A percentile compares a stretch with the other conserved stretches of the same genome.
These are phyloP conservation scores for Ophiostoma tasmaniense DNA, from an alignment of 2,329 filamentous ascomycete genomes.

Conservation along the genomic window DNA sequence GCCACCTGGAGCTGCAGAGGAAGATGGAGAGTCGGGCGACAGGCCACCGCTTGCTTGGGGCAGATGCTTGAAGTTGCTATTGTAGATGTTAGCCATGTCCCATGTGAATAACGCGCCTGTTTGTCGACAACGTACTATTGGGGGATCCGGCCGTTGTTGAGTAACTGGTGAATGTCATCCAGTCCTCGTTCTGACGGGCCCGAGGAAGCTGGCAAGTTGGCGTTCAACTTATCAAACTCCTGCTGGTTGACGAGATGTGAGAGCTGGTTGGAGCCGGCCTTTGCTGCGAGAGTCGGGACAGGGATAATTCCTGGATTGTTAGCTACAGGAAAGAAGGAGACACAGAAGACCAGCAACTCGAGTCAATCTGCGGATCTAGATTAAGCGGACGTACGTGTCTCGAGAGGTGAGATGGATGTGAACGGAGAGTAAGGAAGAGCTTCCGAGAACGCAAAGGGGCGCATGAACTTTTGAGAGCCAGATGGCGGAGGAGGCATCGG, in stretches of 20 bases:
- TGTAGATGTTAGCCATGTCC: not conserved
- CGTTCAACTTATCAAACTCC: constrained; percentile 61
- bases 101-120: not conserved
- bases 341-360: not conserved
- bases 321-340: constrained; percentile 4
- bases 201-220: constrained; percentile 42
- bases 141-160: constrained; percentile 59
- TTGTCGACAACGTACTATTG: constrained; percentile 45
- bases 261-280: constrained; percentile 43
- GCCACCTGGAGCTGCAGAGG: constrained; percentile 26
- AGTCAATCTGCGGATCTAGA: too few relatives aligned
- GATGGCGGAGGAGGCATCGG: constrained; percentile 15
- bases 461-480: constrained; percentile 22
- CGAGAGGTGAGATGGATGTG: constrained; percentile 70
- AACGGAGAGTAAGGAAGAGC: constrained; percentile 77
- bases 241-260: constrained; percentile 42
- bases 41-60: constrained; percentile 27
- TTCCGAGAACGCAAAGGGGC: constrained; percentile 59
- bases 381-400: constrained; percentile 52
- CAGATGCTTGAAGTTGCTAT: constrained; percentile 50
- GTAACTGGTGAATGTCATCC: constrained; percentile 63
- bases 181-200: constrained; percentile 50
- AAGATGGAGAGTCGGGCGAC: constrained; percentile 16
- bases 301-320: constrained; percentile 51
- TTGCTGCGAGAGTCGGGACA: constrained; percentile 52